Base-by-base conservation (phyloP, 1,139 yeast genomes). In the Hansenula sp. region DNA sequence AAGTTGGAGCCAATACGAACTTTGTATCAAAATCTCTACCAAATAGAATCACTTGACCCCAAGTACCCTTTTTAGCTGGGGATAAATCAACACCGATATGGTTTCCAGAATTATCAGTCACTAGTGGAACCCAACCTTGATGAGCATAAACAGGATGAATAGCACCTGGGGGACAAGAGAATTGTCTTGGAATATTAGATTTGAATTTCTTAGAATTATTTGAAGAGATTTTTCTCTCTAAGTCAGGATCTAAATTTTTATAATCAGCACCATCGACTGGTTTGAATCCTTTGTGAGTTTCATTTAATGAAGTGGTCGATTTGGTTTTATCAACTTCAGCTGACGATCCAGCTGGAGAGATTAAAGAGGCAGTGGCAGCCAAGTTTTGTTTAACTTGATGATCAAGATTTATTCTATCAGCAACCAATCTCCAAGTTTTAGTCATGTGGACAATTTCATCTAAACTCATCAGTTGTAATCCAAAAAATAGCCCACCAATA, bases 11-110 rank as follows among this genome's bases (percentile, higher is more conserved):
- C 25, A 89, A 68, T 39, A 66, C 86, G 61, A 76, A 87, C 62
- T 89, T 89, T 36, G 84, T 77, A 64, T 89, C 97, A 59, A 84
- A 88, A 47, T 91, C 97, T 56, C 96, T 77, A 34, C 97, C 97
- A 64, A 88, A 90, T 43, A 88, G 60, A 46, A 91, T 87, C 24
- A 88, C 87, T 62, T 90, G 96, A 15, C 97, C 98, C 71, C 81
- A 75, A 37, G 66, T 71, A 29, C 96, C 96, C 16, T 69, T 66
- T 4, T 79, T 71, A 4, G 88, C 96, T 1, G 97, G 97, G 3
- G 93, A 85, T 48, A 91, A 71, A 64, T 91, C 98, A 13, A 91
- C 73, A 40, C 91, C 98, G 43, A 91, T 81, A 59, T 89, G 89
- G 66, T 91, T 91, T 17, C 98, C 98, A 11, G 86, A 83, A 47